A percentile compares a stretch with the other conserved stretches of the same genome.
Conservation (phyloP, 164 flowering plant species). For the Magnolia officinalis region DNA sequence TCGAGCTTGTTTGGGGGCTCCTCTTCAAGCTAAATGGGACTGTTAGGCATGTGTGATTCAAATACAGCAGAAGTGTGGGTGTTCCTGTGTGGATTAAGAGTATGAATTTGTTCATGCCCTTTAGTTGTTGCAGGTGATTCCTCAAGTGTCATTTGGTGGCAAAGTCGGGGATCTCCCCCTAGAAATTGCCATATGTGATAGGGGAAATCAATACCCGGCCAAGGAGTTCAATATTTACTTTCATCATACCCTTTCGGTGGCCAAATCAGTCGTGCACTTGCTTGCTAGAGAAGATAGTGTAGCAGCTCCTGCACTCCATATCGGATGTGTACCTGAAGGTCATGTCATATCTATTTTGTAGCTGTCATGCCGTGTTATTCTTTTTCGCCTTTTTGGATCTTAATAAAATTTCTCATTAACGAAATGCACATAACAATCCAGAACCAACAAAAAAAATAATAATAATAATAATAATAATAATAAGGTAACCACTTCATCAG, state of each 20-base stretch:
- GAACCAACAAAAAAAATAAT: too few species aligned
- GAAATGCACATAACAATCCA: neutral
- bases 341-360: neutral
- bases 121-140: neutral
- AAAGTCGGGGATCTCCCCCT: neutral
- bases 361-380: too few species aligned
- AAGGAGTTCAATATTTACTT: too few species aligned
- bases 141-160: neutral
- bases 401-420: neutral
- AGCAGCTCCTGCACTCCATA: too few species aligned
- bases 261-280: neutral
- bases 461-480: too few species aligned
- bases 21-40: too few species aligned
- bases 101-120: neutral
- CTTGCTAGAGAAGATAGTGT: neutral
- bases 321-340: neutral
- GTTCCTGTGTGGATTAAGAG: neutral
- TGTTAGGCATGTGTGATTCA: too few species aligned
- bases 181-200: neutral
- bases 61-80: neutral
- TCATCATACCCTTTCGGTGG: neutral
- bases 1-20: too few species aligned
- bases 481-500: neutral
- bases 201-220: neutral
- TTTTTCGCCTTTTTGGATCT: neutral